Evolutionary conservation across 2,329 filamentous ascomycete genomes (phyloP).

Genomic region (Microdochium nivale): DNA sequence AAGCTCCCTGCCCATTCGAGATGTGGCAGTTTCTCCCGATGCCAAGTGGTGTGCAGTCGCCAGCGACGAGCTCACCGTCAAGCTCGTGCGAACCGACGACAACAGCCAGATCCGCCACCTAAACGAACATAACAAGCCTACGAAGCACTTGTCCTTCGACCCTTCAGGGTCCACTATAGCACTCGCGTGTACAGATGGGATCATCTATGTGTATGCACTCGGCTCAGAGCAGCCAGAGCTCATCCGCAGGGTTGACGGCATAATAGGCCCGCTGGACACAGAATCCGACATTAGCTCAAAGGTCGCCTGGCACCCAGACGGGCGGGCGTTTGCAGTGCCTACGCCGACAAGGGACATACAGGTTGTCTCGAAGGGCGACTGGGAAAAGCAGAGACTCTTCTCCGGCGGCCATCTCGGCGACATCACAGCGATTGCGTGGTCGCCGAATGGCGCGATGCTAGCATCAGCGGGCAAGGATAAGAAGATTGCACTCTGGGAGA

Average conservation of each 20-base stretch:
- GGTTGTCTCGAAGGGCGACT: conserved; percentile 80
- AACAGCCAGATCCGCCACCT: conserved; percentile 69
- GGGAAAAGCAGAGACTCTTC: conserved; percentile 79
- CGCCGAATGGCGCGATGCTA: conserved; percentile 84
- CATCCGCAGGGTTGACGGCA: conserved; percentile 73
- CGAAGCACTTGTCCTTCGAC: conserved; percentile 89
- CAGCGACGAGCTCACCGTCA: conserved; percentile 92
- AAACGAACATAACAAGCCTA: conserved; percentile 74
- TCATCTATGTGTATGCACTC: conserved; percentile 84
- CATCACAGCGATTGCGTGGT: conserved; percentile 85
- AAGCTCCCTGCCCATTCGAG: conserved; percentile 76
- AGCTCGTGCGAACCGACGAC: conserved; percentile 76
- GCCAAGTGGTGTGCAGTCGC: conserved; percentile 85
- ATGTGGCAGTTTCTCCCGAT: conserved; percentile 75
- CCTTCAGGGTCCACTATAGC: conserved; percentile 66
- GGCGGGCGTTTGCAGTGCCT: conserved; percentile 78
- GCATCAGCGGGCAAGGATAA: conserved; percentile 61
- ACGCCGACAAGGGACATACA: conserved; percentile 78
- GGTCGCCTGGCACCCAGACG: conserved; percentile 89
- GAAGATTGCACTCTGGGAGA: conserved; percentile 78
- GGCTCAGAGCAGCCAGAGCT: conserved; percentile 71
- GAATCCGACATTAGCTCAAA: conserved; percentile 69
- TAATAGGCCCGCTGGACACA: conserved; percentile 71
- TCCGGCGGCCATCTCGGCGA: conserved; percentile 71
- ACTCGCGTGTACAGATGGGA: conserved; percentile 80